phyloP scores from a whole-genome alignment of 2,329 filamentous ascomycete genomes.

The Fusarium sp. region DNA sequence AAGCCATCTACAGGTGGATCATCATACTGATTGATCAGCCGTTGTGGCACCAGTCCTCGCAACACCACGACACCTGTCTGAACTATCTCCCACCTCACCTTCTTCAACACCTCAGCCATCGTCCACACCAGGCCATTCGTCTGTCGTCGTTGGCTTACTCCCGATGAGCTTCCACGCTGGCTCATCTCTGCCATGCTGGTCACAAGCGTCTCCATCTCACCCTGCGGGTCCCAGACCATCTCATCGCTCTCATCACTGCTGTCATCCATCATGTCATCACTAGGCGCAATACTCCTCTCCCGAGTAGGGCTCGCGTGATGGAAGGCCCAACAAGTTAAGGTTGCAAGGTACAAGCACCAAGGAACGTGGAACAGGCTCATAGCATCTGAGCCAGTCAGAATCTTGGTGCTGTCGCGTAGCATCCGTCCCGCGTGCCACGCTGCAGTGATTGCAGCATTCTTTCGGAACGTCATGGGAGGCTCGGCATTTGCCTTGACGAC shows the following conservation, averaged over 20 bases:
- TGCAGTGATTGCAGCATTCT: slow-evolving; percentile 57
- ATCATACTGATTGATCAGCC: slow-evolving; percentile 50
- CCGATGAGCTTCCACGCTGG: slow-evolving; percentile 32
- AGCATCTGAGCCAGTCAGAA: slow-evolving; percentile 66
- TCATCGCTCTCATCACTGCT: slow-evolving; percentile 59
- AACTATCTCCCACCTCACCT: slow-evolving; percentile 74
- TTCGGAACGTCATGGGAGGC: background rate
- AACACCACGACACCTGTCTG: slow-evolving; percentile 74
- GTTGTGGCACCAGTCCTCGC: slow-evolving; percentile 51
- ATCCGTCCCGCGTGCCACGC: slow-evolving; percentile 70
- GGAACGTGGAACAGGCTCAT: slow-evolving; percentile 73
- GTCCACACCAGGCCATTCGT: slow-evolving; percentile 69
- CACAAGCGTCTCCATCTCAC: slow-evolving; percentile 64
- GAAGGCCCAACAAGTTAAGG: slow-evolving; percentile 71
- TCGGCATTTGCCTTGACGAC: background rate
- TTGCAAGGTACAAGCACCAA: slow-evolving; percentile 74
- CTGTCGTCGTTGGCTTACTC: slow-evolving; percentile 62
- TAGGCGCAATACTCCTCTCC: background rate
- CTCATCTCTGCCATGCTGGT: slow-evolving; percentile 55
- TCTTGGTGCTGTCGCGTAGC: slow-evolving; percentile 64
- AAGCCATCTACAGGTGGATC: slow-evolving; percentile 11
- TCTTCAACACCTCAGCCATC: slow-evolving; percentile 69
- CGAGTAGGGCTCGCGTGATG: slow-evolving; percentile 58
- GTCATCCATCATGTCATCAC: slow-evolving; percentile 11
- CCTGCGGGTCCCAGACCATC: slow-evolving; percentile 65